A percentile compares a stretch with the other conserved stretches of the same genome.
phyloP scores from a whole-genome alignment of 2,329 filamentous ascomycete genomes.

The Sordariomycetes sp. region DNA sequence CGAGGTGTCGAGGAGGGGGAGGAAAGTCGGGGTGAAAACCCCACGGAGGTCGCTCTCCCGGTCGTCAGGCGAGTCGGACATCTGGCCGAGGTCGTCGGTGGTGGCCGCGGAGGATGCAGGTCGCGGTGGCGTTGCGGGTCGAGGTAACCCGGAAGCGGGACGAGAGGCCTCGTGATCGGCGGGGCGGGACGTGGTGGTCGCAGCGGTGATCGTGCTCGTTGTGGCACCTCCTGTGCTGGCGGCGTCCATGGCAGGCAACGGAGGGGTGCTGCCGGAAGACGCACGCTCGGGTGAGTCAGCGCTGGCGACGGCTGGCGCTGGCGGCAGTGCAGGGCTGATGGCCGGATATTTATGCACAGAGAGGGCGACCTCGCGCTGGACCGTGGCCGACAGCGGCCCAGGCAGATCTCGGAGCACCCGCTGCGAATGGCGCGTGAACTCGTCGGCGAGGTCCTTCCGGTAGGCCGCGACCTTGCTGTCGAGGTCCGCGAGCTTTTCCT shows the following conservation, averaged over 20 bases:
- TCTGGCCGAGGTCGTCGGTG: slow-evolving; percentile 9
- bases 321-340: slow-evolving; percentile 25
- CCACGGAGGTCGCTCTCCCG: slow-evolving; percentile 36
- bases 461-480: slow-evolving; percentile 46
- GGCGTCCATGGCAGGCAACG: slow-evolving; percentile 1
- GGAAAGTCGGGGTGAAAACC: slow-evolving; percentile 51
- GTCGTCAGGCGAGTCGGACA: slow-evolving; percentile 20
- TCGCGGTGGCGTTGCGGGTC: slow-evolving; percentile 3
- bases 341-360: slow-evolving; percentile 33
- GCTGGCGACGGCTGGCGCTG: not conserved
- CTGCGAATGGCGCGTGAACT: slow-evolving; percentile 45
- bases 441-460: slow-evolving; percentile 43
- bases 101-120: not conserved
- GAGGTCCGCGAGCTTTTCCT: slow-evolving; percentile 42
- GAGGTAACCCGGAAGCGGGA: slow-evolving; percentile 4
- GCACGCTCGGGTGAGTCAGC: slow-evolving; percentile 4
- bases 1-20: slow-evolving; percentile 47
- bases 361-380: slow-evolving; percentile 34
- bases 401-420: slow-evolving; percentile 36
- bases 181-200: slow-evolving; percentile 3
- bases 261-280: not conserved
- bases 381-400: slow-evolving; percentile 31
- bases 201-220: slow-evolving; percentile 13
- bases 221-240: slow-evolving; percentile 15
- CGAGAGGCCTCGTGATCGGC: slow-evolving; percentile 13